A percentile compares a stretch with the other conserved stretches of the same genome.
These are phyloP conservation scores for Rubroshorea leprosula DNA, from an alignment of 345 rosid species.

Conservation along the genomic window DNA sequence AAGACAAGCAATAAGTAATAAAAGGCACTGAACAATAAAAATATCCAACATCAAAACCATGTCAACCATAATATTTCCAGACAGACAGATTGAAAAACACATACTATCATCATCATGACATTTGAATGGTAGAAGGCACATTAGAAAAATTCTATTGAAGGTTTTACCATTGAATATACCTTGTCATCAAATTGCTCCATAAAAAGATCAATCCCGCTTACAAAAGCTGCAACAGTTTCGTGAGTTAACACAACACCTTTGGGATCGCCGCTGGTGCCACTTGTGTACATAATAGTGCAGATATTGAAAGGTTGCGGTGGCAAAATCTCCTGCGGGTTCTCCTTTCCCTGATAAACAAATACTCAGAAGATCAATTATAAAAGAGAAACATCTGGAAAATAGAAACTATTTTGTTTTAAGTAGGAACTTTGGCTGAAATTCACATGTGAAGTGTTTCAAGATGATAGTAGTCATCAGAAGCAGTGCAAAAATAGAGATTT, in stretches of 20 bases:
- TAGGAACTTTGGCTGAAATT: neutral
- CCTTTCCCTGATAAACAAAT: constrained; percentile 49
- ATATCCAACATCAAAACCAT: no score
- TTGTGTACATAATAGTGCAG: constrained; percentile 96
- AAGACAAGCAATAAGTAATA: neutral
- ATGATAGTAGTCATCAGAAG: no score
- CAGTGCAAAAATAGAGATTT: no score
- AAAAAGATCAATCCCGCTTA: constrained; percentile 68
- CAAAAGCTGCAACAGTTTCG: constrained; percentile 54
- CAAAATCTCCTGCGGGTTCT: constrained; percentile 39
- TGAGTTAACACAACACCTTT: constrained; percentile 91
- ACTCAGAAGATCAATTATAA: neutral
- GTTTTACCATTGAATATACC: constrained; percentile 31
- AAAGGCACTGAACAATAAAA: no score
- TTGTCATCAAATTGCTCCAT: constrained; percentile 89
- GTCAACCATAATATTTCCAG: no score
- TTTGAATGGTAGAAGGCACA: no score
- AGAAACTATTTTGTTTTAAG: no score
- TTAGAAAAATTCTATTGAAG: no score
- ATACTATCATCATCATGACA: no score
- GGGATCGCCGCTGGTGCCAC: constrained; percentile 97
- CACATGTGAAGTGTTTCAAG: neutral
- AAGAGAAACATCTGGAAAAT: neutral
- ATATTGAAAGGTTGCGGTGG: constrained; percentile 62
- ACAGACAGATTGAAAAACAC: no score